A percentile compares a stretch with the other conserved stretches of the same genome.
phyloP scores from a whole-genome alignment of 257 asterid genomes.

The Rhazya stricta region DNA sequence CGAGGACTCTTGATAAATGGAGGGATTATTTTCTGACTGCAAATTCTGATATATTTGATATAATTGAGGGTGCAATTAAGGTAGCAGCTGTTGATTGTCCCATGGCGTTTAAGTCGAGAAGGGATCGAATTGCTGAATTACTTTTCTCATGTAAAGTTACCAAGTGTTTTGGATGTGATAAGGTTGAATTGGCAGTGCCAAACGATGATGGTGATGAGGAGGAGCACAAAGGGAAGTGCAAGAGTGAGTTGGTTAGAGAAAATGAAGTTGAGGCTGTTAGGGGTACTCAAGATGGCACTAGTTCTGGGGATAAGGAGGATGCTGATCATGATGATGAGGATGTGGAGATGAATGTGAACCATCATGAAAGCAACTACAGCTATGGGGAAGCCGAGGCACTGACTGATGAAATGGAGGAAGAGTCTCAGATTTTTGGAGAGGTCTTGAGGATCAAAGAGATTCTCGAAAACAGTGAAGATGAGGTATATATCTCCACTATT shows the following conservation, averaged over 20 bases:
- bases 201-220: conserved; percentile 27
- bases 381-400: conserved; percentile 84
- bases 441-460: conserved; percentile 71
- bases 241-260: conserved; percentile 31
- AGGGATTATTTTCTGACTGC: conserved; percentile 74
- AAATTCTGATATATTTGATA: conserved; percentile 61
- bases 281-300: conserved; percentile 62
- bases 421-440: conserved; percentile 54
- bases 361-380: conserved; percentile 41
- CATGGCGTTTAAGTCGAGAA: conserved; percentile 60
- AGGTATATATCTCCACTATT: conserved; percentile 52
- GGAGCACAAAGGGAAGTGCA: conserved; percentile 34
- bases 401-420: conserved; percentile 82
- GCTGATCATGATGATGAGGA: conserved; percentile 20
- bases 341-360: conserved; percentile 44
- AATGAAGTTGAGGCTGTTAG: conserved; percentile 35
- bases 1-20: conserved; percentile 65
- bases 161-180: conserved; percentile 75
- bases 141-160: conserved; percentile 64
- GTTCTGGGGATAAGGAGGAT: conserved; percentile 38
- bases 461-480: conserved; percentile 48
- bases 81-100: conserved; percentile 88
- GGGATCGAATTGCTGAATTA: conserved; percentile 86
- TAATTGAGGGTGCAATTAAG: conserved; percentile 66
- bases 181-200: conserved; percentile 55